Conservation (phyloP, 2,329 filamentous ascomycete genomes). For the Fusarium heterosporum region DNA sequence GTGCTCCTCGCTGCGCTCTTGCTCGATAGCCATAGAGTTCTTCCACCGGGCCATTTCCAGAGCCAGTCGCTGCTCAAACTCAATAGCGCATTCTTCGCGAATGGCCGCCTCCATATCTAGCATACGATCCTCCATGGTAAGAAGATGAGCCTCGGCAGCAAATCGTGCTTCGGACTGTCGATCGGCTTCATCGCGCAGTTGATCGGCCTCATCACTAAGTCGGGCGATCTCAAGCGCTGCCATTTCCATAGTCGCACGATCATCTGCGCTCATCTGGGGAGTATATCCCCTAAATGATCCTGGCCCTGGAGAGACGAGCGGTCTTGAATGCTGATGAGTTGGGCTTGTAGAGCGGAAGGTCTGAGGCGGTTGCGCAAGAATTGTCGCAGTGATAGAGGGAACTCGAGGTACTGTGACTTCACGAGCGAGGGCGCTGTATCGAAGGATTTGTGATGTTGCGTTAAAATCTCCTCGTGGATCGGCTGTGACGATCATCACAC, state of each 20-base stretch:
- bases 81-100: slow-evolving; percentile 86
- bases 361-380: slow-evolving; percentile 58
- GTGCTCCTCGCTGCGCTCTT: slow-evolving; percentile 84
- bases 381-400: slow-evolving; percentile 82
- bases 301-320: slow-evolving; percentile 56
- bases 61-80: slow-evolving; percentile 83
- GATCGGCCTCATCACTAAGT: slow-evolving; percentile 78
- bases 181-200: slow-evolving; percentile 75
- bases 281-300: slow-evolving; percentile 55
- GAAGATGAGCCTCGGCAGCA: slow-evolving; percentile 78
- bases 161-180: slow-evolving; percentile 77
- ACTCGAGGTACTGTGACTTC: slow-evolving; percentile 93
- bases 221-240: slow-evolving; percentile 84
- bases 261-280: slow-evolving; percentile 57
- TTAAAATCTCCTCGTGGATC: slow-evolving; percentile 96
- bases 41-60: slow-evolving; percentile 86
- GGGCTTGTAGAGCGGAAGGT: slow-evolving; percentile 47
- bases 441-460: slow-evolving; percentile 93
- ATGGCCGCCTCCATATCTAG: slow-evolving; percentile 82
- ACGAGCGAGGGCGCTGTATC: slow-evolving; percentile 91
- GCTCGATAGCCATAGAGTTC: slow-evolving; percentile 79
- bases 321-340: slow-evolving; percentile 52
- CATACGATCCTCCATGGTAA: slow-evolving; percentile 74
- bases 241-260: slow-evolving; percentile 81
- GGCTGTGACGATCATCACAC: slow-evolving; percentile 95